Base-by-base conservation (phyloP, 441 rosid species). In the Capsella rubella region DNA sequence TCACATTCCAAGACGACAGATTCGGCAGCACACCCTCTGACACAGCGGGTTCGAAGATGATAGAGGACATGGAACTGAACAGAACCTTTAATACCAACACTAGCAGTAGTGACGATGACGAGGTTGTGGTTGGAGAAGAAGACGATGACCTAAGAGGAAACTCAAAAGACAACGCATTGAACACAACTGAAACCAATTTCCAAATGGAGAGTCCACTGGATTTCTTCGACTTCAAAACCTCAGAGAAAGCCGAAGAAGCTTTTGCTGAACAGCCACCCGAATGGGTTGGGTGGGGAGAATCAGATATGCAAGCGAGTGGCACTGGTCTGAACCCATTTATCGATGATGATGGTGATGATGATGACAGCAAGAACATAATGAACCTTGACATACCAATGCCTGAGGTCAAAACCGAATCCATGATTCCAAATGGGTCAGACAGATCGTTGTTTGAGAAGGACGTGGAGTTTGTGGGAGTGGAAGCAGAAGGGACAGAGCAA, bases 391-490 rank as follows among this genome's bases (percentile, higher is more conserved):
- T 66, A 56, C 80, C 72, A 71, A 59, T 58, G 25, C 58, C 78
- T 11, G 85, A 82, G 67, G 78, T 37, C 6, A 72, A 76, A 72
- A 63, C 82, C 84, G 29, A 76, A 83, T 0, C 58, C 79, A 76
- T 82, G 68, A 79, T 70, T 47, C 83, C 89, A 63, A 90, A 90
- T 72, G 98, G 96, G 49, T 76, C 84, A 8, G 84, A 85, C 32
- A 90, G 87, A 4, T 88, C 95, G 7, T 73, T 96, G 84, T 91
- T 93, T 12, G 99, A 96, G 75, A 97, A 93, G 80, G 99, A 91
- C 62, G 97, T 91, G 64, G 99, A 96, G 77, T 96, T 91, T 72
- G 96, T 91, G 28, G 99, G 99, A 2, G 92, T 93, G 69, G 97
- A 93, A 75, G 61, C 80, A 27, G 97, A 89, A 85, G 97, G 97